Evolutionary conservation across 805 yeast species (phyloP).

Genomic region (Saturnispora besseyi): DNA sequence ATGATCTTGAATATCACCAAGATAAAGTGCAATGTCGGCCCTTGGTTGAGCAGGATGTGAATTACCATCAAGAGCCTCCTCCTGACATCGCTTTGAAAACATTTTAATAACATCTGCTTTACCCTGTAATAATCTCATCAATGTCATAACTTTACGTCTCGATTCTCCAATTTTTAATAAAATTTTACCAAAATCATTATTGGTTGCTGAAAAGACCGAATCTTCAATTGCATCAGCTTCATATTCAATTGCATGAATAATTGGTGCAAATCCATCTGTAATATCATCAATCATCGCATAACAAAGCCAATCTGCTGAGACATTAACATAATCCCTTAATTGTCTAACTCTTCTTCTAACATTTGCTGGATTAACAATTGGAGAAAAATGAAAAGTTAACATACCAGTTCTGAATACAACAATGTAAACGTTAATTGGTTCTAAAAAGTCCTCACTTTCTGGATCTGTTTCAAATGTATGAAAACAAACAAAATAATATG

Average conservation of each 20-base stretch:
- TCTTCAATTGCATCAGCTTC: constrained; percentile 81
- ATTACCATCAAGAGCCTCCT: constrained; percentile 34
- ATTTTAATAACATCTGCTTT: constrained; percentile 94
- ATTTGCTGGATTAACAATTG: constrained; percentile 60
- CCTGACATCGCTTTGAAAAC: constrained; percentile 94
- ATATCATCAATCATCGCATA: constrained; percentile 78
- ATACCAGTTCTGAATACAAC: constrained; percentile 65
- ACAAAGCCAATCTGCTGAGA: constrained; percentile 74
- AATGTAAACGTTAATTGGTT: constrained; percentile 68
- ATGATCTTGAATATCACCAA: constrained; percentile 97
- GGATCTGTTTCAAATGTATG: constrained; percentile 87
- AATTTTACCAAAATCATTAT: constrained; percentile 68
- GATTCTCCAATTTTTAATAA: constrained; percentile 79
- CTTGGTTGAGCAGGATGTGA: constrained; percentile 49
- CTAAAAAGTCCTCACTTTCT: constrained; percentile 75
- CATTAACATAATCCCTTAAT: constrained; percentile 67
- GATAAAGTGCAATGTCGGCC: constrained; percentile 82
- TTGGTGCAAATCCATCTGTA: constrained; percentile 79
- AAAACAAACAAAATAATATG: constrained; percentile 91
- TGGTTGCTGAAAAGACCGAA: constrained; percentile 73
- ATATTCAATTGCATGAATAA: constrained; percentile 64
- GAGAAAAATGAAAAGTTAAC: constrained; percentile 61
- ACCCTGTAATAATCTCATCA: constrained; percentile 81
- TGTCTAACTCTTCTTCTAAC: constrained; percentile 79
- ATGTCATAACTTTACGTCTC: constrained; percentile 83